phyloP scores from a whole-genome alignment of 106 monocot species.

The Amphibolis antarctica region DNA sequence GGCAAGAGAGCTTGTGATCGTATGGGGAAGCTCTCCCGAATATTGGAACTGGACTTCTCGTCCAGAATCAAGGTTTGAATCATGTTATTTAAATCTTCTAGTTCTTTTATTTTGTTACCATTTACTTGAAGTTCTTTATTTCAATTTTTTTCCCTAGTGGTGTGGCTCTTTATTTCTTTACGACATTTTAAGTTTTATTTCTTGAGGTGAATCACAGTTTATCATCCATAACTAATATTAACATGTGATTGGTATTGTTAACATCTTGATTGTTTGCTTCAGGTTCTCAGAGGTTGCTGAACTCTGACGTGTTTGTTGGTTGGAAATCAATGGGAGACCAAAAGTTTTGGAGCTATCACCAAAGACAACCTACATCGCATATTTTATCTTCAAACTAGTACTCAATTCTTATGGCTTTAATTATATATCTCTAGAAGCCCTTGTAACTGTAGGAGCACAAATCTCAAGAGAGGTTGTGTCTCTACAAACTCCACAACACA shows the following conservation, averaged over 20 bases:
- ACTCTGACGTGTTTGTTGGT: slow-evolving; percentile 53
- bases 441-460: neutral
- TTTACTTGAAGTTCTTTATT: too few relatives aligned
- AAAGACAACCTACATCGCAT: slow-evolving; percentile 36
- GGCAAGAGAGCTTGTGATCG: too few relatives aligned
- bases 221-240: too few relatives aligned
- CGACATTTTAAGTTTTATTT: too few relatives aligned
- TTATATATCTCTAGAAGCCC: slow-evolving; percentile 15
- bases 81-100: too few relatives aligned
- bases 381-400: slow-evolving; percentile 40
- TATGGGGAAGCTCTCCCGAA: too few relatives aligned
- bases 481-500: neutral
- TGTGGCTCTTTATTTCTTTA: too few relatives aligned
- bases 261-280: neutral
- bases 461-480: neutral
- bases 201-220: too few relatives aligned
- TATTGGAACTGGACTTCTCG: too few relatives aligned
- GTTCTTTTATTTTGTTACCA: too few relatives aligned
- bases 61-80: too few relatives aligned
- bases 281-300: slow-evolving; percentile 70
- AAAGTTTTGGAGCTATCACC: slow-evolving; percentile 26
- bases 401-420: slow-evolving; percentile 8
- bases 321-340: slow-evolving; percentile 47
- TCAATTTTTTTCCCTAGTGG: neutral
- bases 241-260: neutral